Evolutionary conservation across 345 rosid species (phyloP).

Genomic region (Luvunga scandens): DNA sequence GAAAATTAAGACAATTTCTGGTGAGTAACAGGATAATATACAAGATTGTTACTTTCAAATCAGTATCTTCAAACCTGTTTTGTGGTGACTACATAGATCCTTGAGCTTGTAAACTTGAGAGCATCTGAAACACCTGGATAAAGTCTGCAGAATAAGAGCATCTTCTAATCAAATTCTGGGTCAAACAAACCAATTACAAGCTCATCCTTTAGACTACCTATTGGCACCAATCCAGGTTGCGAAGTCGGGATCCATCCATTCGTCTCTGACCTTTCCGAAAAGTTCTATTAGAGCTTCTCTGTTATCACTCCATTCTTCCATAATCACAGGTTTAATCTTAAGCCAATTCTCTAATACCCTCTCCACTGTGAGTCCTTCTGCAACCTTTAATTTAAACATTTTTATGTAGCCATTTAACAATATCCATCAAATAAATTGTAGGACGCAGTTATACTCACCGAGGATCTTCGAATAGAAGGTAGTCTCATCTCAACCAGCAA

Average conservation of each 20-base stretch:
- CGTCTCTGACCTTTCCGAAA: conserved; percentile 86
- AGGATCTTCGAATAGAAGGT: conserved; percentile 67
- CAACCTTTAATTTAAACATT: conserved; percentile 44
- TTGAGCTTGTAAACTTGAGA: conserved; percentile 75
- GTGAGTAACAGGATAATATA: not conserved
- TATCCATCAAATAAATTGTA: no score
- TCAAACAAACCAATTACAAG: not conserved
- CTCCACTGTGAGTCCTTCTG: conserved; percentile 74
- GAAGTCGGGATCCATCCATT: conserved; percentile 78
- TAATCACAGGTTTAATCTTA: conserved; percentile 67
- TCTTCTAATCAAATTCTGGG: conserved; percentile 5
- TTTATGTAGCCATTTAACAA: conserved; percentile 6
- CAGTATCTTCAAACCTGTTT: conserved; percentile 53
- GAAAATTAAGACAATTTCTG: not conserved
- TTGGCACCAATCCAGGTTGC: conserved; percentile 91
- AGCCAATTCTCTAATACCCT: conserved; percentile 73
- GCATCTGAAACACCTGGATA: conserved; percentile 93
- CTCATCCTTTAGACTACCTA: conserved; percentile 40
- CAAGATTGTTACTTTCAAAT: not conserved
- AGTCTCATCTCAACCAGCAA: conserved; percentile 69
- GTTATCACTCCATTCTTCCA: conserved; percentile 84
- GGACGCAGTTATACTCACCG: conserved; percentile 39
- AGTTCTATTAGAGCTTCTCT: conserved; percentile 62
- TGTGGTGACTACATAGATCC: conserved; percentile 71
- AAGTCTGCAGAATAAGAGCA: conserved; percentile 46